Evolutionary conservation across 2,329 filamentous ascomycete species (phyloP).

Genomic region (Colletotrichum sp.): DNA sequence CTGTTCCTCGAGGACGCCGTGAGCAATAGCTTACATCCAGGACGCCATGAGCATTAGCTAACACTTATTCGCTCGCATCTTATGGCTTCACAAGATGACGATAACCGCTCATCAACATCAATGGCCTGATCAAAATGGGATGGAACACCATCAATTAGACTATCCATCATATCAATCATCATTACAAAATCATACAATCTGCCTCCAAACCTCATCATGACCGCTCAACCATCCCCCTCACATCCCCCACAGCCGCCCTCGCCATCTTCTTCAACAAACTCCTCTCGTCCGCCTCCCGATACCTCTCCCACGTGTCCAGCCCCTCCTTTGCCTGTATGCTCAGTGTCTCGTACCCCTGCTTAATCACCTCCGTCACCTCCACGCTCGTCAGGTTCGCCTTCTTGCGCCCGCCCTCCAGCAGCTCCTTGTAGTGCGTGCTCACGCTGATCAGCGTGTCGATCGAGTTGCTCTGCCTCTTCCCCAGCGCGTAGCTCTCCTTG

Average conservation of each 20-base stretch:
- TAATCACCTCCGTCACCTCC: conserved; percentile 90
- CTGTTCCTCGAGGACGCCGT: accelerated
- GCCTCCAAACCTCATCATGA: not conserved
- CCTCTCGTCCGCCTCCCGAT: conserved; percentile 86
- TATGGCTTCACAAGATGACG: not conserved
- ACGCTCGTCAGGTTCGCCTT: conserved; percentile 76
- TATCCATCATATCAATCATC: not conserved
- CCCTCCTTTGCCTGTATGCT: conserved; percentile 90
- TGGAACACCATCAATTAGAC: not conserved
- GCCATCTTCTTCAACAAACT: conserved; percentile 86
- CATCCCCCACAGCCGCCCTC: conserved; percentile 72
- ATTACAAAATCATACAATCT: conserved; percentile 4
- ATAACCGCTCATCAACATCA: not conserved
- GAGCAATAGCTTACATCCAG: accelerated
- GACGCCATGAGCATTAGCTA: not conserved
- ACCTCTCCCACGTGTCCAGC: conserved; percentile 83
- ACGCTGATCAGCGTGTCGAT: conserved; percentile 87
- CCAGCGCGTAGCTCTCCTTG: conserved; percentile 73
- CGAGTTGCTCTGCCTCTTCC: conserved; percentile 65
- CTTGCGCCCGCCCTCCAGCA: conserved; percentile 65
- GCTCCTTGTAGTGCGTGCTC: conserved; percentile 83
- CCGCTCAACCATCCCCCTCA: conserved; percentile 53
- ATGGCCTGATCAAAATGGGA: not conserved
- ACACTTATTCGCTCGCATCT: accelerated
- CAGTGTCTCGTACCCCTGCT: conserved; percentile 93